Percentiles rank a stretch among this genome's conserved stretches.
These are phyloP conservation scores for Nematocida sp. DNA, from an alignment of 371 early-diverging fungal genomes.

Conservation along the genomic window DNA sequence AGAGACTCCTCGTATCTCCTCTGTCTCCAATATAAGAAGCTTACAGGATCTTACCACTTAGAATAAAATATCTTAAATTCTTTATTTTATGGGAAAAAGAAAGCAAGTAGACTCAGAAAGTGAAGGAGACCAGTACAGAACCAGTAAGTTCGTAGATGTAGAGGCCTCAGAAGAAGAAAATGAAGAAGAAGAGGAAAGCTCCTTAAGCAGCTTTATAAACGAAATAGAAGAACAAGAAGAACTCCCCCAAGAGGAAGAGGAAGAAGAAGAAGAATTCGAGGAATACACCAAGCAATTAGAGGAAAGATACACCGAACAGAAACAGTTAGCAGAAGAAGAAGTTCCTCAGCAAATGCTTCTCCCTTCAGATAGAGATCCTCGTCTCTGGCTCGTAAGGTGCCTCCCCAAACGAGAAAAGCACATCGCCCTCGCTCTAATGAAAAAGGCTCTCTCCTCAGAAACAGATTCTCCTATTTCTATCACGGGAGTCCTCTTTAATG, in stretches of 20 bases:
- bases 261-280: constrained; percentile 27
- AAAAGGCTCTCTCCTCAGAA: constrained; percentile 72
- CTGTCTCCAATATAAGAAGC: too few species aligned
- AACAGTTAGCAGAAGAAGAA: constrained; percentile 53
- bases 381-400: constrained; percentile 84
- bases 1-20: too few species aligned
- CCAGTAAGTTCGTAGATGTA: constrained; percentile 64
- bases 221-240: constrained; percentile 22
- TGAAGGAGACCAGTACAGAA: constrained; percentile 54
- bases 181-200: constrained; percentile 55
- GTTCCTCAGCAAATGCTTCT: constrained; percentile 72
- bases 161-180: constrained; percentile 63
- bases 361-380: constrained; percentile 80
- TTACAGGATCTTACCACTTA: too few species aligned
- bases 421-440: constrained; percentile 74
- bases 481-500: constrained; percentile 76
- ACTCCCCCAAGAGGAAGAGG: constrained; percentile 11
- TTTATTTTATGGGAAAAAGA: constrained; percentile 32
- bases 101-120: constrained; percentile 39
- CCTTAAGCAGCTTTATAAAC: constrained; percentile 56
- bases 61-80: background rate
- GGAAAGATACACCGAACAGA: constrained; percentile 55
- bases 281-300: constrained; percentile 58
- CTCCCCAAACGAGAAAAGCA: constrained; percentile 81
- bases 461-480: constrained; percentile 67